phyloP scores from a whole-genome alignment of 805 yeast species.

The Kluyveromyces dobzhanskii region DNA sequence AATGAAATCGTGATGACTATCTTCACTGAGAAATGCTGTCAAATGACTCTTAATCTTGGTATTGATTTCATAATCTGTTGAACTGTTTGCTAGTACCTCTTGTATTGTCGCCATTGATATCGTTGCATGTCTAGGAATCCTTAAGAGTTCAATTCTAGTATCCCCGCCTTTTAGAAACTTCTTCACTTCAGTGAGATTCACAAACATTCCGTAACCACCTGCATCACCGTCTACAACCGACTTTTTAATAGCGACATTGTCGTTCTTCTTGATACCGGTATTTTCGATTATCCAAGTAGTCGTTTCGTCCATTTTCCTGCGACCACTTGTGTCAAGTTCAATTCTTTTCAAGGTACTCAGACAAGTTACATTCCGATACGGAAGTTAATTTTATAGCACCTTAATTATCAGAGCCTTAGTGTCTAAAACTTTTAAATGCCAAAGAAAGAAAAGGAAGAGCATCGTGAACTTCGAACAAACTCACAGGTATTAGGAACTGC shows the following conservation, averaged over 20 bases:
- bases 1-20: background rate
- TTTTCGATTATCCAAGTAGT: background rate
- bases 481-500: too few species aligned
- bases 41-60: conserved; percentile 2
- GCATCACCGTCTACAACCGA: conserved; percentile 21
- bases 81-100: conserved; percentile 8
- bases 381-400: too few species aligned
- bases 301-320: background rate
- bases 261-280: background rate
- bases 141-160: conserved; percentile 28
- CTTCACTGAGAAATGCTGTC: conserved; percentile 1
- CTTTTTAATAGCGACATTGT: conserved; percentile 9
- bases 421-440: too few species aligned
- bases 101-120: conserved; percentile 27
- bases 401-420: too few species aligned
- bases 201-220: conserved; percentile 28
- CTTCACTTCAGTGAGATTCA: conserved; percentile 1
- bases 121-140: conserved; percentile 30
- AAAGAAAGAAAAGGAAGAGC: too few species aligned
- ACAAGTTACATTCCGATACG: too few species aligned
- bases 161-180: conserved; percentile 2
- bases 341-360: too few species aligned
- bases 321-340: too few species aligned
- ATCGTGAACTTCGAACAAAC: too few species aligned
- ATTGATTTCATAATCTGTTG: background rate